Conservation (phyloP, 345 rosid species). For the Camelina sativa region DNA sequence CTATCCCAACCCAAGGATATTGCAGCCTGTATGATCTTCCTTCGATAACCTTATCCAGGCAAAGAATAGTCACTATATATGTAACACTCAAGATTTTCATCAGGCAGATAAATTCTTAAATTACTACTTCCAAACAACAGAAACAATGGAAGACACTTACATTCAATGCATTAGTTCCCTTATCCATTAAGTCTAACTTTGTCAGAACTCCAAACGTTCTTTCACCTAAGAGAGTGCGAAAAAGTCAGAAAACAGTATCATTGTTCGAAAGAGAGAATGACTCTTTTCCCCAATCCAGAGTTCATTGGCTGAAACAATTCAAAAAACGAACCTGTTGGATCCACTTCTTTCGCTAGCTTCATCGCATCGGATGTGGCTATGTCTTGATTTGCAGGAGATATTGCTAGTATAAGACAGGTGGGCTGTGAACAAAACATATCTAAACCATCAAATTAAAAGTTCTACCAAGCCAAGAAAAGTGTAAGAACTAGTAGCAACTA, state of each 20-base stretch:
- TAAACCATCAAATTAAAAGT: constrained; percentile 1
- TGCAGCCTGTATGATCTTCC: constrained; percentile 84
- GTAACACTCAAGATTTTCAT: constrained; percentile 1
- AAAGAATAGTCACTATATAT: background rate
- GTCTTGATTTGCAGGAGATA: constrained; percentile 99
- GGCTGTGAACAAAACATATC: constrained; percentile 53
- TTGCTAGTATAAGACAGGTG: constrained; percentile 85
- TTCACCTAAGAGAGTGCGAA: constrained; percentile 54
- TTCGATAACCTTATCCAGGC: constrained; percentile 67
- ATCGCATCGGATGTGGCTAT: constrained; percentile 97
- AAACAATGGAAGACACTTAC: constrained; percentile 48
- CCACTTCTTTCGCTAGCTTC: constrained; percentile 83
- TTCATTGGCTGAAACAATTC: background rate
- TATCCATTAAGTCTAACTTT: constrained; percentile 95
- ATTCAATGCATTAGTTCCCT: constrained; percentile 94
- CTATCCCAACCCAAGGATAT: constrained; percentile 95
- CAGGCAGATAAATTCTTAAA: background rate
- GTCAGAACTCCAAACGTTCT: constrained; percentile 96
- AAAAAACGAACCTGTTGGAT: constrained; percentile 70
- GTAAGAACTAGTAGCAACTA: constrained; percentile 14
- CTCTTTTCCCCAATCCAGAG: background rate
- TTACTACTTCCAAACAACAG: background rate
- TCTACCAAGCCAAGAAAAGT: constrained; percentile 8
- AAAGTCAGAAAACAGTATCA: background rate
- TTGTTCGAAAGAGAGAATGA: background rate